phyloP scores from a whole-genome alignment of 257 asterid genomes.

The Solanum megistacrolobum region DNA sequence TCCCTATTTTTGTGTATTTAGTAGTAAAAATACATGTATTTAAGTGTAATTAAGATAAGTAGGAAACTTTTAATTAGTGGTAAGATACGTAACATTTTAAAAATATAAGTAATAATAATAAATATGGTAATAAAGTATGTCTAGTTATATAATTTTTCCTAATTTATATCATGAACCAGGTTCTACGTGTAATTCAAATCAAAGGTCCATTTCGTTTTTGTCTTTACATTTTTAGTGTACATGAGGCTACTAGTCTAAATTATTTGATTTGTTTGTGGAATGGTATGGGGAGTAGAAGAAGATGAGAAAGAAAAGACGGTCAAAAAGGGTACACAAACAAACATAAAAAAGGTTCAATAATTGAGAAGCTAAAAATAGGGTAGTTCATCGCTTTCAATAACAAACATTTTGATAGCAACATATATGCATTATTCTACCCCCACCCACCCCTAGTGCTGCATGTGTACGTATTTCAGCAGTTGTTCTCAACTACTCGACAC shows the following conservation, averaged over 20 bases:
- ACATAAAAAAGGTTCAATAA: neutral
- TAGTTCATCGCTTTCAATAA: slow-evolving; percentile 6
- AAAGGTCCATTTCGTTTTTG: neutral
- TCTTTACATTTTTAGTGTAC: neutral
- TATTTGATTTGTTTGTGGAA: neutral
- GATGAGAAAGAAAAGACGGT: neutral
- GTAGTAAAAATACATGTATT: too few species aligned
- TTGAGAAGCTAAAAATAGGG: slow-evolving; percentile 4
- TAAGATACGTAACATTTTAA: too few species aligned
- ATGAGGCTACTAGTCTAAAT: neutral
- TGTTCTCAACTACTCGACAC: neutral
- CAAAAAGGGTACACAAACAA: neutral
- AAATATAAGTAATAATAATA: too few species aligned
- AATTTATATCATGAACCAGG: too few species aligned
- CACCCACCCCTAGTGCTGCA: neutral
- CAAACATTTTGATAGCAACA: neutral
- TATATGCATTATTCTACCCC: neutral
- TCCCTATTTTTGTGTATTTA: too few species aligned
- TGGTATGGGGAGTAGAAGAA: neutral
- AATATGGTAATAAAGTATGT: neutral
- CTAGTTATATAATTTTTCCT: neutral
- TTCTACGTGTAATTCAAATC: neutral
- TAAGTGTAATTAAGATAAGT: too few species aligned
- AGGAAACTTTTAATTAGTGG: too few species aligned
- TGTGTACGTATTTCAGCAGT: neutral